Base-by-base conservation (phyloP, 2,329 filamentous ascomycete species). In the Aspergillus sp. region DNA sequence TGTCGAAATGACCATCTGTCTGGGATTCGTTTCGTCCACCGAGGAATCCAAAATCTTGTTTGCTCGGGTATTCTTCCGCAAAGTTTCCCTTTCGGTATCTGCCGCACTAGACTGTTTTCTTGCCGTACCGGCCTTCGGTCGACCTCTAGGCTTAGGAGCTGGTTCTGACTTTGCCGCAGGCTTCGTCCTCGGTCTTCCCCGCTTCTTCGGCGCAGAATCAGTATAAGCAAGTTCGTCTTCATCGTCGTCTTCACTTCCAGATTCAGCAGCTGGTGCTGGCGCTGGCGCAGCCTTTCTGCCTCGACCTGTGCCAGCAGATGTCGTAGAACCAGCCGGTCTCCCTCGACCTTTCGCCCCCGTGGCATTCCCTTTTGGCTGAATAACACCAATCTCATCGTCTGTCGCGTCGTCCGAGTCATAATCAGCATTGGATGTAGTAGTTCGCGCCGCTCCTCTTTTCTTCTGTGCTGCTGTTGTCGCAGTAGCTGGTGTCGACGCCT, bases 1-100 rank as follows among this genome's bases (percentile, higher is more conserved):
- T 0, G 60, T 64, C 8, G 58, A 52, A 30, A 64, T 57, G 12
- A 52, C 45, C 3, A 64, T 52, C 6, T 57, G 51, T 34, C 46
- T 61, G 2, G 56, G 51, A 12, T 50, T 47, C 6, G 37, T 43
- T 12, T 48, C 43, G 42, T 51, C 45, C 3, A 47, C 37, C 4
- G 45, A 33, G 9, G 44, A 38, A 30, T 51, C 46, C 4, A 46
- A 38, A 38, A 36, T 37, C 7, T 38, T 39, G 3, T 37, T 29
- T 10, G 36, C 10, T 11, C 34, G 45, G 26, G 50, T 43, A 40
- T 51, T 51, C 36, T 43, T 48, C 32, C 46, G 43, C 31, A 45
- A 44, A 37, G 43, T 55, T 27, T 46, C 44, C 36, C 49, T 53
- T 8, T 42, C 27, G 9, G 48, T 26, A 30, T 40, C 45, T 31